These are phyloP conservation scores for Sequoia sempervirens DNA, from an alignment of 75 land plant species.

Conservation along the genomic window DNA sequence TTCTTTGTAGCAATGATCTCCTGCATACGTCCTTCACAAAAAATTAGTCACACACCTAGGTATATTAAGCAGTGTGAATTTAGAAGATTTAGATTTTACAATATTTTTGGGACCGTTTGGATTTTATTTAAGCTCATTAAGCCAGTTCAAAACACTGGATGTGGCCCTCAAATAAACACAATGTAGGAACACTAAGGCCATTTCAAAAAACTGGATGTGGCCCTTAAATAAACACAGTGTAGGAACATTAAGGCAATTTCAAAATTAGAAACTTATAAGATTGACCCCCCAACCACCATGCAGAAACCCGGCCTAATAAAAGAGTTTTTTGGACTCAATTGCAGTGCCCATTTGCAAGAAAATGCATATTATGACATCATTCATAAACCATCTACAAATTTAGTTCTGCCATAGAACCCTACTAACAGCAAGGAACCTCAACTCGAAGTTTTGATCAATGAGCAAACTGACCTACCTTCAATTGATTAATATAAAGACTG, in stretches of 20 bases:
- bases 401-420: background rate
- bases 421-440: background rate
- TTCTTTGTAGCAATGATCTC: constrained; percentile 85
- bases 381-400: background rate
- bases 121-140: background rate
- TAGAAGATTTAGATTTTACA: background rate
- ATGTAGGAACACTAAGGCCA: background rate
- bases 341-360: background rate
- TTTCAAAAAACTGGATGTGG: background rate
- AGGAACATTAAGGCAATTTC: background rate
- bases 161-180: background rate
- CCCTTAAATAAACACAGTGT: background rate
- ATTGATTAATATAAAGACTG: background rate
- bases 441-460: background rate
- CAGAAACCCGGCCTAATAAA: background rate
- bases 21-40: constrained; percentile 37
- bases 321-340: background rate
- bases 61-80: background rate
- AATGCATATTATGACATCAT: background rate
- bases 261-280: background rate
- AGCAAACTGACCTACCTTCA: background rate
- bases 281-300: background rate
- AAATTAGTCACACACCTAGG: constrained; percentile 9
- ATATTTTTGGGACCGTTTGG: background rate
- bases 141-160: background rate